phyloP scores from a whole-genome alignment of 148 eudicot genomes.

The Chenopodium quinoa region DNA sequence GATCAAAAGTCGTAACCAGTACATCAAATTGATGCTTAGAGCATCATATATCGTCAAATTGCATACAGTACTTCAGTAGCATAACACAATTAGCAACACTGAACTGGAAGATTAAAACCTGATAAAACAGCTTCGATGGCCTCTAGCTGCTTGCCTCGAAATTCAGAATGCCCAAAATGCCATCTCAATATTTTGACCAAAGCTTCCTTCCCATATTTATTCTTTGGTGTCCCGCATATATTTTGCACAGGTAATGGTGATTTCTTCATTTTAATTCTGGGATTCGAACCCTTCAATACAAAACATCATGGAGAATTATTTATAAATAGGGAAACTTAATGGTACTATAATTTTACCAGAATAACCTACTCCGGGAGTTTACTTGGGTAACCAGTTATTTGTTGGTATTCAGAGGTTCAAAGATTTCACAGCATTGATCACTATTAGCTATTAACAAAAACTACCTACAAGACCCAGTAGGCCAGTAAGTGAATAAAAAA shows the following conservation, averaged over 20 bases:
- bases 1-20: neutral
- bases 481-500: neutral
- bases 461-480: constrained; percentile 4
- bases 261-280: constrained; percentile 52
- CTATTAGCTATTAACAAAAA: neutral
- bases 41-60: neutral
- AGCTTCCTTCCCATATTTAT: constrained; percentile 57
- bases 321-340: neutral
- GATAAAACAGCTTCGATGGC: constrained; percentile 89
- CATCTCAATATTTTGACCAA: constrained; percentile 84
- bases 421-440: constrained; percentile 8
- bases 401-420: neutral
- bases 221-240: constrained; percentile 44
- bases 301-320: neutral
- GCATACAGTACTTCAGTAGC: neutral
- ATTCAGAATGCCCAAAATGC: constrained; percentile 92
- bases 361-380: neutral
- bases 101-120: constrained; percentile 37
- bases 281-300: neutral
- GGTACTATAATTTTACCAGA: neutral
- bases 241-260: constrained; percentile 56
- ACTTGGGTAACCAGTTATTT: neutral
- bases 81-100: neutral
- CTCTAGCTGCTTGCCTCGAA: constrained; percentile 84
- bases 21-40: neutral